phyloP scores from a whole-genome alignment of 345 rosid genomes.

The Hevea brasiliensis region DNA sequence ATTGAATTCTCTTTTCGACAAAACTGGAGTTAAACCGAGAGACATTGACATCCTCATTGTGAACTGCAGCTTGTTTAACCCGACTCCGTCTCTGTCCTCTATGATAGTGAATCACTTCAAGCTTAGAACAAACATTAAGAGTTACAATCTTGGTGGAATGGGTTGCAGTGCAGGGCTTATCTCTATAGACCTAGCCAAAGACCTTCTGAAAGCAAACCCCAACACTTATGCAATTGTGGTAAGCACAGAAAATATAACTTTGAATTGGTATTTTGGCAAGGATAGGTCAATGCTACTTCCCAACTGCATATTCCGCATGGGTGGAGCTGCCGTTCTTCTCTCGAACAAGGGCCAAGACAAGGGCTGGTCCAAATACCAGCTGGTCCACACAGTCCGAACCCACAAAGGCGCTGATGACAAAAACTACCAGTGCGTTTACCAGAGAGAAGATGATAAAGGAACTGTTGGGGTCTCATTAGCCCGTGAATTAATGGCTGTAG shows the following conservation, averaged over 20 bases:
- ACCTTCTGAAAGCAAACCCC: conserved; percentile 67
- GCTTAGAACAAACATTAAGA: conserved; percentile 26
- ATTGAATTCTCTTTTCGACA: conserved; percentile 24
- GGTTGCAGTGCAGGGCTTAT: conserved; percentile 91
- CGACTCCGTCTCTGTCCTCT: conserved; percentile 32
- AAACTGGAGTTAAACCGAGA: conserved; percentile 23
- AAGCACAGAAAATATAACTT: conserved; percentile 85
- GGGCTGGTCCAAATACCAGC: conserved; percentile 62
- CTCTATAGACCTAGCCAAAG: conserved; percentile 64
- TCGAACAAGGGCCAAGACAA: conserved; percentile 60
- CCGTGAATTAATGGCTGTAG: conserved; percentile 77
- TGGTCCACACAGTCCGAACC: conserved; percentile 71
- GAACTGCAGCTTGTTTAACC: conserved; percentile 72
- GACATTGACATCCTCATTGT: conserved; percentile 42
- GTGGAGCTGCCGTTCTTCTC: conserved; percentile 78
- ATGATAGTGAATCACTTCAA: conserved; percentile 36
- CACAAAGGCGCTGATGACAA: conserved; percentile 77
- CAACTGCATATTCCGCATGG: conserved; percentile 89
- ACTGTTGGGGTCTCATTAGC: conserved; percentile 71
- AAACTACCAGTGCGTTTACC: conserved; percentile 68
- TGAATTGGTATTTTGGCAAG: conserved; percentile 76
- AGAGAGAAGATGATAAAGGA: conserved; percentile 69
- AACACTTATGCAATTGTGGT: conserved; percentile 72
- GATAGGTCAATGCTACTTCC: conserved; percentile 80
- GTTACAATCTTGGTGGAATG: conserved; percentile 56